Percentiles rank a stretch among this genome's conserved stretches.
These are phyloP conservation scores for Microbotryum violaceum DNA, from an alignment of 1,284 basidiomycete species.

Conservation along the genomic window DNA sequence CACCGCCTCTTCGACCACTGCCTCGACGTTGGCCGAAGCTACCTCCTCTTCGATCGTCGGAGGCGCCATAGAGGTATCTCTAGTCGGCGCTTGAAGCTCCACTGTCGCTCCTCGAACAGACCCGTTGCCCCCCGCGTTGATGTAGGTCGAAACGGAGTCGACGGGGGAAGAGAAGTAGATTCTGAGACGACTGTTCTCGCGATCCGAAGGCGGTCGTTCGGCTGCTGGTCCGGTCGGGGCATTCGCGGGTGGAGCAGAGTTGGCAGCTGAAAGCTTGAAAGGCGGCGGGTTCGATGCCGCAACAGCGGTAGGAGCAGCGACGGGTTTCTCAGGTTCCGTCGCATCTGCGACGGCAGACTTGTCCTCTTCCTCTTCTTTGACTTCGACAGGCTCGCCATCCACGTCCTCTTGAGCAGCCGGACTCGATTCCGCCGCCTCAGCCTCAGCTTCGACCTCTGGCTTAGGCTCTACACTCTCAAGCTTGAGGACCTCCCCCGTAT, in stretches of 20 bases:
- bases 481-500: conserved; percentile 5
- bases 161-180: conserved; percentile 36
- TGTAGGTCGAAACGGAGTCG: conserved; percentile 9
- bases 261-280: conserved; percentile 1
- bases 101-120: background rate
- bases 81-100: background rate
- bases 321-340: background rate
- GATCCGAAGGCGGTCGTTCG: conserved; percentile 12
- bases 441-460: background rate
- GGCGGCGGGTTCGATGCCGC: background rate
- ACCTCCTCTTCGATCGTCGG: background rate
- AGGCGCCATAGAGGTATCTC: conserved; percentile 2
- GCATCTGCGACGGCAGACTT: background rate
- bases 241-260: conserved; percentile 1
- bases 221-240: conserved; percentile 12
- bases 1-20: conserved; percentile 10
- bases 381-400: background rate
- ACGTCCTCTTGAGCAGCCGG: no score
- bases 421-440: no score
- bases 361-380: background rate
- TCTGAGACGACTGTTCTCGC: conserved; percentile 35
- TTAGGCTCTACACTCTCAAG: background rate
- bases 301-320: background rate
- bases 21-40: background rate
- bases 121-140: background rate